Evolutionary conservation across 1,284 basidiomycete genomes (phyloP).

Genomic region (Ceratorhiza oryzae-sativae): DNA sequence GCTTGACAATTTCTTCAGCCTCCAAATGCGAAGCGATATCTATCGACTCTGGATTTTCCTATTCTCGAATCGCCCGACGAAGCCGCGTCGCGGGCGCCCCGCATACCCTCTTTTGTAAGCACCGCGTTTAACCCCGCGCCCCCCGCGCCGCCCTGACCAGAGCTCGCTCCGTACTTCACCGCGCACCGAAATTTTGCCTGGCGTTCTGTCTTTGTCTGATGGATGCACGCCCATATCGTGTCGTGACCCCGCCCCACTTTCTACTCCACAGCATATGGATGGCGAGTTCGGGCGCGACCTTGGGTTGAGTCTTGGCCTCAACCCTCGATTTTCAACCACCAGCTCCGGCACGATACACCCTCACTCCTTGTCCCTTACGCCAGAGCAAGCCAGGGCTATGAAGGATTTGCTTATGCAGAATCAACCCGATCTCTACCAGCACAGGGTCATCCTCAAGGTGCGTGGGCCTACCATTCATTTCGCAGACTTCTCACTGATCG

Average conservation of each 20-base stretch:
- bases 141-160: conserved; percentile 24
- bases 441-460: not conserved
- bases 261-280: conserved; percentile 22
- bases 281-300: conserved; percentile 22
- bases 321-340: conserved; percentile 28
- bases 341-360: conserved; percentile 18
- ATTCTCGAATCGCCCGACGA: conserved; percentile 37
- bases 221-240: not conserved
- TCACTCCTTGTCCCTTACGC: not conserved
- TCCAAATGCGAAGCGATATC: conserved; percentile 3
- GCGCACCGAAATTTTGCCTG: conserved; percentile 27
- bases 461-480: conserved; percentile 11
- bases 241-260: not conserved
- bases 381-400: conserved; percentile 7
- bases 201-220: not conserved
- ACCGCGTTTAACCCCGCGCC: conserved; percentile 33
- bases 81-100: conserved; percentile 25
- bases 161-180: conserved; percentile 6
- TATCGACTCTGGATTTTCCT: conserved; percentile 13
- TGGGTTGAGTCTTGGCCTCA: conserved; percentile 28
- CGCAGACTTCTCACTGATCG: conserved; percentile 12
- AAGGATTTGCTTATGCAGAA: conserved; percentile 21
- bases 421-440: conserved; percentile 4
- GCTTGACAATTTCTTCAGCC: not conserved
- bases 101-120: conserved; percentile 39